Evolutionary conservation across 2,329 filamentous ascomycete species (phyloP).

Genomic region (Coniochaeta sp.): DNA sequence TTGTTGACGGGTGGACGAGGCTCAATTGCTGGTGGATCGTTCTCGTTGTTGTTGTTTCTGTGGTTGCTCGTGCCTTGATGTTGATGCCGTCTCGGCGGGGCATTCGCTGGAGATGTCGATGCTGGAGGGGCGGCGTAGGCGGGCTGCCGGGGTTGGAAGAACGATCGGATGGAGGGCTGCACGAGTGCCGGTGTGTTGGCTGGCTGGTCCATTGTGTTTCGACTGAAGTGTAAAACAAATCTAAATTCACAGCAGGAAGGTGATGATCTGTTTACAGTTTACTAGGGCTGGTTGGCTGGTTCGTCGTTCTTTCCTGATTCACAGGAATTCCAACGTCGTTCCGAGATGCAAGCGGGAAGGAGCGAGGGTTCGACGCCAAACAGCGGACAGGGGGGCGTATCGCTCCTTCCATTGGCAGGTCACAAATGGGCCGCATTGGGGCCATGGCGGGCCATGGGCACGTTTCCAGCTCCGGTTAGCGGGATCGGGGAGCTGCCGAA

Average conservation of each 20-base stretch:
- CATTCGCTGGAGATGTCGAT: background rate
- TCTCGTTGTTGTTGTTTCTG: constrained; percentile 14
- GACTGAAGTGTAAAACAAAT: background rate
- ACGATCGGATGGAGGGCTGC: constrained; percentile 55
- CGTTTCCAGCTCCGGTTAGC: background rate
- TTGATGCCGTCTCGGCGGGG: background rate
- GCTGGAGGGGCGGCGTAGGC: constrained; percentile 33
- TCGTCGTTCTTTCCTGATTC: background rate
- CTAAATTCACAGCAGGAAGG: background rate
- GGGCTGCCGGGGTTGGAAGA: constrained; percentile 46
- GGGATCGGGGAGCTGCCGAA: constrained; percentile 1
- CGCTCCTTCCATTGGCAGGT: background rate
- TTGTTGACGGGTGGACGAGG: background rate
- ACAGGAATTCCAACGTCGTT: background rate
- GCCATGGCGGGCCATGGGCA: no score
- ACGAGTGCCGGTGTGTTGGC: background rate
- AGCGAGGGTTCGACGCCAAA: background rate
- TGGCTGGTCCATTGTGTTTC: background rate
- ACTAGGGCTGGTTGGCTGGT: background rate
- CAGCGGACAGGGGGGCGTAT: background rate
- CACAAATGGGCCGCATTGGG: no score
- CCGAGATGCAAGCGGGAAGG: background rate
- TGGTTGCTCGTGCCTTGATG: constrained; percentile 10
- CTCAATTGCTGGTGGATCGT: constrained; percentile 6
- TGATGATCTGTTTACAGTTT: background rate